phyloP scores from a whole-genome alignment of 2,329 filamentous ascomycete genomes.

The Rhynchosporium graminicola region DNA sequence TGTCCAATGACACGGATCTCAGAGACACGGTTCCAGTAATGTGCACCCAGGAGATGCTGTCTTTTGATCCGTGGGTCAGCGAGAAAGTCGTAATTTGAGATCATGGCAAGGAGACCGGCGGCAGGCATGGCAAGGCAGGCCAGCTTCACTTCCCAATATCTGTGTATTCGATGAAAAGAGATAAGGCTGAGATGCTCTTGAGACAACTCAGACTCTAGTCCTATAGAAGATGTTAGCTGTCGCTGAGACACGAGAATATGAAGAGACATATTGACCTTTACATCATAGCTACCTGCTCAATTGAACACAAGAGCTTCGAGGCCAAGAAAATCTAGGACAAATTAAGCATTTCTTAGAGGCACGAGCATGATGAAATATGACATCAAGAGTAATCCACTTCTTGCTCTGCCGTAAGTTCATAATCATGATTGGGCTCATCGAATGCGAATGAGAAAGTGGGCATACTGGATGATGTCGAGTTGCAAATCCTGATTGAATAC shows the following conservation, averaged over 20 bases:
- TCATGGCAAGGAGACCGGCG: constrained; percentile 61
- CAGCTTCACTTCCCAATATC: constrained; percentile 61
- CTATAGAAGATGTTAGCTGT: constrained; percentile 19
- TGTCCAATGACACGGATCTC: constrained; percentile 60
- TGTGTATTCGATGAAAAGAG: constrained; percentile 59
- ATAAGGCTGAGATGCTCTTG: constrained; percentile 33
- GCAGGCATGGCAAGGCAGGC: constrained; percentile 64
- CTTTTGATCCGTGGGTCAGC: constrained; percentile 63
- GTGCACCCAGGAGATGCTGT: constrained; percentile 64
- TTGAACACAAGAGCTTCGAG: constrained; percentile 53
- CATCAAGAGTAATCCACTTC: constrained; percentile 24
- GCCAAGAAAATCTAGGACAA: constrained; percentile 49
- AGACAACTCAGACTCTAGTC: constrained; percentile 35
- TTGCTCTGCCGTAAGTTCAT: constrained; percentile 16
- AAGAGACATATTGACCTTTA: constrained; percentile 45
- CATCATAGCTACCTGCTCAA: constrained; percentile 67
- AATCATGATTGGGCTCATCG: constrained; percentile 17
- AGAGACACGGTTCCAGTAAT: constrained; percentile 58
- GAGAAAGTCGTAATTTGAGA: constrained; percentile 56
- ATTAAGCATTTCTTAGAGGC: neutral
- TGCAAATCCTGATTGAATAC: neutral
- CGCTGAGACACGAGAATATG: neutral
- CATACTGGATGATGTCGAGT: constrained; percentile 13
- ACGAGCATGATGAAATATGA: constrained; percentile 1
- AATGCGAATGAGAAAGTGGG: constrained; percentile 25